These are phyloP conservation scores for Yamadazyma sp. DNA, from an alignment of 805 yeast species.

Conservation along the genomic window DNA sequence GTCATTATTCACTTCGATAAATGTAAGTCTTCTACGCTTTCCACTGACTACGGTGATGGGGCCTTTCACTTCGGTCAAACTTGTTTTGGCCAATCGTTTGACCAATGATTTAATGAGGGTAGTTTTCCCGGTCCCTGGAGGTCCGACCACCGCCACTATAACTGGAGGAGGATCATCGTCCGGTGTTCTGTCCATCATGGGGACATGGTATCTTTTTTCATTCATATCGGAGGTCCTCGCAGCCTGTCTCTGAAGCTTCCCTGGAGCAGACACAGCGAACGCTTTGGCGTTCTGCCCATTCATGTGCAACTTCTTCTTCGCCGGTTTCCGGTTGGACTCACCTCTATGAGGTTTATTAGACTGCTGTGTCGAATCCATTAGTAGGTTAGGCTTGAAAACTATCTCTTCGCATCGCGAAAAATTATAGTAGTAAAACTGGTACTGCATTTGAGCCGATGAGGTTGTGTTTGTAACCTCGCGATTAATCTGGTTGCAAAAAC, in stretches of 20 bases:
- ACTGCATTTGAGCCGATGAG: too few relatives aligned
- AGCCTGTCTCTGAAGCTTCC: constrained; percentile 81
- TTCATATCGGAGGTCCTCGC: constrained; percentile 78
- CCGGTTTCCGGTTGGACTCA: constrained; percentile 45
- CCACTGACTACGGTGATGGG: constrained; percentile 97
- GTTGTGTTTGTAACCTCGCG: not conserved
- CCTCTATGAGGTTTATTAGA: constrained; percentile 82
- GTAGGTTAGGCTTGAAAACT: too few relatives aligned
- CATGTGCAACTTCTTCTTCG: constrained; percentile 83
- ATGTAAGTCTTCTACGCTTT: constrained; percentile 86
- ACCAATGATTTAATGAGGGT: constrained; percentile 88
- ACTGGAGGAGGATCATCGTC: constrained; percentile 98
- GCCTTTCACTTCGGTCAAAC: constrained; percentile 84
- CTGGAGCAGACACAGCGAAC: constrained; percentile 58
- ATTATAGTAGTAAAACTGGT: too few relatives aligned
- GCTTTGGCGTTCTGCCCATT: constrained; percentile 62
- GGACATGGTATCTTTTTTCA: constrained; percentile 88
- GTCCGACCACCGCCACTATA: constrained; percentile 95
- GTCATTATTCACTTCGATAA: constrained; percentile 90
- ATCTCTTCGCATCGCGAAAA: constrained; percentile 9
- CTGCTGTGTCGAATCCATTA: constrained; percentile 44
- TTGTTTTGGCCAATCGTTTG: constrained; percentile 82
- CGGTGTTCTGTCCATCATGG: constrained; percentile 96
- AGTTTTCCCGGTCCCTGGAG: constrained; percentile 98
- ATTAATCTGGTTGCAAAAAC: constrained; percentile 6